Percentiles rank a stretch among this genome's conserved stretches.
phyloP scores from a whole-genome alignment of 192 early-diverging fungal genomes.

The Coemansia sp. region DNA sequence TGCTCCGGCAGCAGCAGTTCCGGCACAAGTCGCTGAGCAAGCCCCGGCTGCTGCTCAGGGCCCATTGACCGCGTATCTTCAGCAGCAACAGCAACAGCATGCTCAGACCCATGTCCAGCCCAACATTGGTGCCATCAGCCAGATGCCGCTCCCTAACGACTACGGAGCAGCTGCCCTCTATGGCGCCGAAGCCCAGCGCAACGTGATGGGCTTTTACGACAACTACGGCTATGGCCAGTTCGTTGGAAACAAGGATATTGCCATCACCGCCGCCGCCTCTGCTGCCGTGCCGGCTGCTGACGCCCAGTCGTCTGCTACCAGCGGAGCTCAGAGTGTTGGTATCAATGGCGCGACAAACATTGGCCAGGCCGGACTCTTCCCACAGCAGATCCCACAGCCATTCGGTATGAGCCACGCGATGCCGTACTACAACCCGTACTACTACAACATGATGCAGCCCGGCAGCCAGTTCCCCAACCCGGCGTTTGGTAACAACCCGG shows the following conservation, averaged over 20 bases:
- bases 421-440: conserved; percentile 83
- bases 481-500: conserved; percentile 70
- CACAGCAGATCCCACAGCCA: conserved; percentile 55
- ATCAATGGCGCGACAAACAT: conserved; percentile 56
- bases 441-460: conserved; percentile 67
- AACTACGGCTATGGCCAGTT: conserved; percentile 54
- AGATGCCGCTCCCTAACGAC: conserved; percentile 59
- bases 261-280: conserved; percentile 32
- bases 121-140: conserved; percentile 43
- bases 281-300: conserved; percentile 38
- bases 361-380: conserved; percentile 52
- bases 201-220: conserved; percentile 62
- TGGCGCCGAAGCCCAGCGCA: conserved; percentile 67
- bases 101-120: conserved; percentile 20
- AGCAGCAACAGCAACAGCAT: conserved; percentile 55
- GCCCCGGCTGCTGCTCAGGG: conserved; percentile 10
- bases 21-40: neutral
- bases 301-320: conserved; percentile 54
- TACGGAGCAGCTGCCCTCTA: conserved; percentile 63
- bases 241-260: conserved; percentile 43
- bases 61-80: conserved; percentile 12
- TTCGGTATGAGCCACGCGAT: conserved; percentile 62
- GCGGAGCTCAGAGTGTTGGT: conserved; percentile 62
- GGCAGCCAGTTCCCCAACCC: conserved; percentile 78
- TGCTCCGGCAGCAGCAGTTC: conserved; percentile 19